Percentiles rank a stretch among this genome's conserved stretches.
Evolutionary conservation across 1,139 yeast genomes (phyloP).

Genomic region (Tardiomyces blankii): DNA sequence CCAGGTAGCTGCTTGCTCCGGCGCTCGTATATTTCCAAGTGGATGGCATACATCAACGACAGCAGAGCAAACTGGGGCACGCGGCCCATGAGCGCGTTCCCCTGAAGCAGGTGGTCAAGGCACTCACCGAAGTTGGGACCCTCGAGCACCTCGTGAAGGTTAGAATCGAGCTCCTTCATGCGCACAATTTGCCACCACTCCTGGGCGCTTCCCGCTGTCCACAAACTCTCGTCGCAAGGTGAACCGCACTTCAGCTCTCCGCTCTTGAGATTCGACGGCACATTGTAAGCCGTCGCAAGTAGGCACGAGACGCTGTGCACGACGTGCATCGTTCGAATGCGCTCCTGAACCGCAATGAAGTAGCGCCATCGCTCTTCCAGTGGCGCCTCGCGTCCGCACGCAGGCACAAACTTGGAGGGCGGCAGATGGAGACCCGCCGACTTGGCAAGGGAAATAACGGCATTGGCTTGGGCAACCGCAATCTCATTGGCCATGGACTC

Average conservation of each 20-base stretch:
- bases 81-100: slow-evolving; percentile 21
- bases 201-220: slow-evolving; percentile 47
- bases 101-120: slow-evolving; percentile 16
- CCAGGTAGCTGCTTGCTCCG: slow-evolving; percentile 11
- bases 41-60: slow-evolving; percentile 58
- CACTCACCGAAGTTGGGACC: slow-evolving; percentile 19
- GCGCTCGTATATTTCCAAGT: slow-evolving; percentile 47
- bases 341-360: slow-evolving; percentile 69
- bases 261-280: slow-evolving; percentile 45
- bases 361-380: slow-evolving; percentile 54
- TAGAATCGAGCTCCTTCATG: slow-evolving; percentile 18
- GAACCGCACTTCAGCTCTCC: slow-evolving; percentile 61
- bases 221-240: slow-evolving; percentile 62
- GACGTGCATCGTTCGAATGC: slow-evolving; percentile 78
- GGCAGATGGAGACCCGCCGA: slow-evolving; percentile 69
- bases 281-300: slow-evolving; percentile 58
- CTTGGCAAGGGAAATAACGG: slow-evolving; percentile 68
- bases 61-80: slow-evolving; percentile 39
- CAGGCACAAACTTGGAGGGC: slow-evolving; percentile 27
- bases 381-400: slow-evolving; percentile 23
- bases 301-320: slow-evolving; percentile 63
- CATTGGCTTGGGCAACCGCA: slow-evolving; percentile 64
- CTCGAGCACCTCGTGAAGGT: slow-evolving; percentile 15
- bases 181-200: slow-evolving; percentile 43
- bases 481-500: slow-evolving; percentile 62